Conservation (phyloP, 2,329 filamentous ascomycete genomes). For the Xylariaceae sp. region DNA sequence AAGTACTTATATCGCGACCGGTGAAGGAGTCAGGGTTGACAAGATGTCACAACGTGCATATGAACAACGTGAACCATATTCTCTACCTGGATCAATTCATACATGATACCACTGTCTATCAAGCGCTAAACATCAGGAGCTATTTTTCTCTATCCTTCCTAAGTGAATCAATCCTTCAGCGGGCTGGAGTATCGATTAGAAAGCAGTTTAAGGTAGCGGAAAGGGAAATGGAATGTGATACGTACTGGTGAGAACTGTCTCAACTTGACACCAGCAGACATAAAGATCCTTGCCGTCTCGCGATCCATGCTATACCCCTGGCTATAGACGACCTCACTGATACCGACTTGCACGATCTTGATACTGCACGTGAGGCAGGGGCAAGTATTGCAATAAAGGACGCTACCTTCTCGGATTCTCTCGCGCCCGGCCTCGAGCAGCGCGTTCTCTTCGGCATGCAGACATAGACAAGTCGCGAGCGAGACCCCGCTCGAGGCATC, state of each 20-base stretch:
- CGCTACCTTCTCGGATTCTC: constrained; percentile 74
- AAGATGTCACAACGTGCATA: too few relatives aligned
- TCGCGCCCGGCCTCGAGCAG: constrained; percentile 91
- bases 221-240: too few relatives aligned
- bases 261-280: constrained; percentile 76
- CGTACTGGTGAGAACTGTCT: constrained; percentile 83
- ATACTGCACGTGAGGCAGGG: constrained; percentile 97
- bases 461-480: constrained; percentile 83
- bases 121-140: background rate
- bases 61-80: too few relatives aligned
- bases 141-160: constrained; percentile 35
- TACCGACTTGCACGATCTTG: constrained; percentile 96
- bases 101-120: too few relatives aligned
- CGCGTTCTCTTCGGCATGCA: constrained; percentile 98
- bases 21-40: too few relatives aligned
- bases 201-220: constrained; percentile 3
- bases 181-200: constrained; percentile 35
- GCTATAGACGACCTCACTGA: constrained; percentile 91
- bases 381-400: constrained; percentile 93
- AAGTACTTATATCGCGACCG: too few relatives aligned
- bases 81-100: too few relatives aligned
- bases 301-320: constrained; percentile 93
- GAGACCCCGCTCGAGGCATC: constrained; percentile 64
- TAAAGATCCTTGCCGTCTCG: constrained; percentile 76
- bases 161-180: constrained; percentile 52